These are phyloP conservation scores for Rhododendron henanense DNA, from an alignment of 148 eudicot genomes.

Conservation along the genomic window DNA sequence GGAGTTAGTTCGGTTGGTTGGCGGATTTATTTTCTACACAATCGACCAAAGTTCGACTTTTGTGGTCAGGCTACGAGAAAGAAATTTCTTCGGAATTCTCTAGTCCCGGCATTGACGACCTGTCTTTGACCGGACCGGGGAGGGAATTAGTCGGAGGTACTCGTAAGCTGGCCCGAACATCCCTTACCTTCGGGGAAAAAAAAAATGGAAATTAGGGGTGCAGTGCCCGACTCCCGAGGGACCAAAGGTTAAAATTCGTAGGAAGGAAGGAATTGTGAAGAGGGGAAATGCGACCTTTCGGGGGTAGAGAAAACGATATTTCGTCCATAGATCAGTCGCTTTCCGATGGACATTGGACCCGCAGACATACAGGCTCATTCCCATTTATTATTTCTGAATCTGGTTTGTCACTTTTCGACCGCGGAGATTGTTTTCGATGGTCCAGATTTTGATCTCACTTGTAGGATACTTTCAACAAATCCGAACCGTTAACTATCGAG, in stretches of 20 bases:
- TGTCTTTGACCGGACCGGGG: too few species aligned
- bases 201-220: background rate
- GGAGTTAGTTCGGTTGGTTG: too few species aligned
- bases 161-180: accelerated
- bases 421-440: too few species aligned
- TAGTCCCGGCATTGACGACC: accelerated
- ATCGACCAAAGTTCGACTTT: too few species aligned
- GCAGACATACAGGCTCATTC: background rate
- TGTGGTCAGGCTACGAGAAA: background rate
- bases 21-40: accelerated
- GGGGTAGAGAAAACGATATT: background rate
- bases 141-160: too few species aligned
- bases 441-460: too few species aligned
- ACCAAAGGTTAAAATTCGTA: background rate
- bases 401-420: background rate
- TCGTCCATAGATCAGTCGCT: background rate
- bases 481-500: too few species aligned
- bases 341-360: background rate
- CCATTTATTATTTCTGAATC: background rate
- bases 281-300: background rate
- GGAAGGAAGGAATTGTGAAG: background rate
- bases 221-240: background rate
- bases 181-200: accelerated
- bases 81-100: background rate
- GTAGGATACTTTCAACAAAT: too few species aligned